These are phyloP conservation scores for Aspergillus intermedius DNA, from an alignment of 2,329 filamentous ascomycete species.

Conservation along the genomic window DNA sequence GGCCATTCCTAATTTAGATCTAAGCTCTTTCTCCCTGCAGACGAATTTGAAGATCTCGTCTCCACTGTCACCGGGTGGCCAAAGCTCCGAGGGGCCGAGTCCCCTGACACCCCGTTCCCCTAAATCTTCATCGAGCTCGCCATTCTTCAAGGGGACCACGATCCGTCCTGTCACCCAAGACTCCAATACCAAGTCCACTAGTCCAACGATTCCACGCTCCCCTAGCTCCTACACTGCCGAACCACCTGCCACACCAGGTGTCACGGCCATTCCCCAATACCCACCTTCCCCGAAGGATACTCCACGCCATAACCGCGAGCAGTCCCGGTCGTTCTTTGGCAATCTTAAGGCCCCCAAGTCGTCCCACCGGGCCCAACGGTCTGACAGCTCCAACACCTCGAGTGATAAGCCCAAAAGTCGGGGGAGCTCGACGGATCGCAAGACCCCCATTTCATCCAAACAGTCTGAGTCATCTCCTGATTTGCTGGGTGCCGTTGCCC, in stretches of 20 bases:
- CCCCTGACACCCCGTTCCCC: constrained; percentile 34
- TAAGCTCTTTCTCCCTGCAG: constrained; percentile 27
- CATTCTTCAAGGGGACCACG: constrained; percentile 32
- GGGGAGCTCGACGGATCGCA: constrained; percentile 40
- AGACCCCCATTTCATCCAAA: constrained; percentile 27
- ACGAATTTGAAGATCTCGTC: constrained; percentile 23
- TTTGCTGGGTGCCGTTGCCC: constrained; percentile 25
- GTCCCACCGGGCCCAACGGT: constrained; percentile 36
- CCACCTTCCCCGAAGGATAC: constrained; percentile 38
- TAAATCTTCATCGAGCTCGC: constrained; percentile 32
- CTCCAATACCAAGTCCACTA: constrained; percentile 23
- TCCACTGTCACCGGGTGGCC: constrained; percentile 28
- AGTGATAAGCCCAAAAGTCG: constrained; percentile 35
- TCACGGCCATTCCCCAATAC: constrained; percentile 42
- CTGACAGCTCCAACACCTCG: constrained; percentile 33
- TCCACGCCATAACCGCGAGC: constrained; percentile 37
- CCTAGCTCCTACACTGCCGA: constrained; percentile 15
- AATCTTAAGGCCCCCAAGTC: constrained; percentile 43
- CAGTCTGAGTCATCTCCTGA: constrained; percentile 39
- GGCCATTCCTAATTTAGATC: constrained; percentile 31
- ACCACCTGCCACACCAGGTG: constrained; percentile 32
- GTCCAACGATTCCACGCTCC: constrained; percentile 23
- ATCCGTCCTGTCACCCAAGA: constrained; percentile 37
- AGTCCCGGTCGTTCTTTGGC: constrained; percentile 42
- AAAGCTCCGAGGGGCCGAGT: constrained; percentile 30